Conservation (phyloP, 441 rosid species). For the Capsella rubella region DNA sequence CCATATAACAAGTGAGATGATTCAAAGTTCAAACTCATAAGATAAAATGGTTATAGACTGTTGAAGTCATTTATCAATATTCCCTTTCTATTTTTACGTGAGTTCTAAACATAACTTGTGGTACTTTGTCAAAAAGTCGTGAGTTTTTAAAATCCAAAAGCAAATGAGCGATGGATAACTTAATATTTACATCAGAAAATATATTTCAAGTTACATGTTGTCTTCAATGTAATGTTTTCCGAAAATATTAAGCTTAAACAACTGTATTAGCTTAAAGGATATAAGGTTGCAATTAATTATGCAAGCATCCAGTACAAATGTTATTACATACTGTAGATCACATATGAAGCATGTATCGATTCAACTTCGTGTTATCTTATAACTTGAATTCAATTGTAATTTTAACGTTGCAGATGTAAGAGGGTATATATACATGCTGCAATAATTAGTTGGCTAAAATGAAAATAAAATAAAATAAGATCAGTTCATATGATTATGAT, state of each 20-base stretch:
- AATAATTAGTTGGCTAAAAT: conserved; percentile 12
- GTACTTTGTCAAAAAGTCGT: background rate
- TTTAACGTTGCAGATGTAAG: background rate
- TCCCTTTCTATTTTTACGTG: background rate
- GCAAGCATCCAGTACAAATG: too few relatives aligned
- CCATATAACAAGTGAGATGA: background rate
- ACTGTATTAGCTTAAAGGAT: background rate
- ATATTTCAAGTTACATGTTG: background rate
- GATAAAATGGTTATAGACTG: background rate
- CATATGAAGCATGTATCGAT: background rate
- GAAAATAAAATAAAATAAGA: background rate
- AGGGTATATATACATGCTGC: conserved; percentile 6
- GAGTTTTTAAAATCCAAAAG: background rate
- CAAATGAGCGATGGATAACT: background rate
- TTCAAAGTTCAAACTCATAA: background rate
- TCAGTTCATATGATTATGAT: conserved; percentile 12
- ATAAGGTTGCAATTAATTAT: background rate
- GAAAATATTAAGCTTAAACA: background rate
- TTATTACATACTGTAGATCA: too few relatives aligned
- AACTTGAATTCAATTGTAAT: background rate
- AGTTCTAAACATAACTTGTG: background rate
- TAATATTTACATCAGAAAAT: too few relatives aligned
- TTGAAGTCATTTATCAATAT: background rate
- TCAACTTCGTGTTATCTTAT: background rate
- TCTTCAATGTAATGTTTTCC: background rate